Evolutionary conservation across 108 stramenopile genomes (phyloP), one percentile per base, ranked within the genome.

Genomic region (Fragilaria crotonensis): DNA sequence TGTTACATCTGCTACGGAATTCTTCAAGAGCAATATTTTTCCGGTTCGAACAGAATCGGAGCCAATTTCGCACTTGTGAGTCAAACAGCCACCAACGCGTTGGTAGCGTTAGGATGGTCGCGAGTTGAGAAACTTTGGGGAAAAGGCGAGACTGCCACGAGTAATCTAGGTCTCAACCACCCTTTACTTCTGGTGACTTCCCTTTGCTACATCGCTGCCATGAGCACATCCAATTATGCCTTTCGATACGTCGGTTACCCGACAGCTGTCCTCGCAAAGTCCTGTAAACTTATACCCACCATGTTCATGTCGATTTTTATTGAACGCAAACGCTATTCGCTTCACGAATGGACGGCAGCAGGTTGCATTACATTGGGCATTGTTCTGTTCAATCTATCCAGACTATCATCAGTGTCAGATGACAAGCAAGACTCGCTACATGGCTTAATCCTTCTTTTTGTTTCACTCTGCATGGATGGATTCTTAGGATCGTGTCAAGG

Each of bases 241-340:
- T 63, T 93, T 2, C 77, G 70, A n/a, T 88, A 73, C 54, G 91
- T 93, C 3, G 83, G 87, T 1, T 97, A 94, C 65, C 96, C 96
- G 9, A 86, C 92, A 25, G 89, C 87, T 46, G 90, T 94, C 0
- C 72, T 97, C 67, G 94, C 89, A 20, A 97, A 97, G 73, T 80
- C 80, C 36, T 92, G 92, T 57, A 97, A 97, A 78, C 74, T 97
- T 21, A 89, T 97, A 20, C 96, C 96, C 9, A 93, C 90, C 26
- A 95, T 97, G 92, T 46, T 87, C 1, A 83, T 82, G 45, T 87
- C 87, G 25, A 71, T 65, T 56, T 53, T 89, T 5, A 64, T 86
- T 1, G 87, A 89, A 55, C 31, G 61, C 25, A 51, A 68, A 51
- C 33, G 67, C 26, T 88, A 90, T 62, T 47, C 58, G 5, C 33